These are phyloP conservation scores for Pseudogymnoascus sp. DNA, from an alignment of 2,329 filamentous ascomycete genomes.

Conservation along the genomic window DNA sequence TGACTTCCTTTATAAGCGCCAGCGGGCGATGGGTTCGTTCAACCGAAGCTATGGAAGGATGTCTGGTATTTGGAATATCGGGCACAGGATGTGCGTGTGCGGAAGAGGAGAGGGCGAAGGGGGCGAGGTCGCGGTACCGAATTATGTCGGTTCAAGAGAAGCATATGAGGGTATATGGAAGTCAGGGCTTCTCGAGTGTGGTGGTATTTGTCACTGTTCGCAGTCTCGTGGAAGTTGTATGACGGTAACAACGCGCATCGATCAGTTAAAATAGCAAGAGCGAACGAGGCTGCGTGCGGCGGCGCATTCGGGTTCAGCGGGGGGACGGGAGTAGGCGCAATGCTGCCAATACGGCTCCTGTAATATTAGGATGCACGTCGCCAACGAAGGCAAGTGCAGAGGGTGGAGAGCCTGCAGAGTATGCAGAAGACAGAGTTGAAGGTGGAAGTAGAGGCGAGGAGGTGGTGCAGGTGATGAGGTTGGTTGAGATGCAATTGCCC, in stretches of 20 bases:
- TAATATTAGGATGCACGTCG: not conserved
- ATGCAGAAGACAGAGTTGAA: not conserved
- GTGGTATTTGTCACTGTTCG: slow-evolving; percentile 7
- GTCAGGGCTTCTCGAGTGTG: not conserved
- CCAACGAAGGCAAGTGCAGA: slow-evolving; percentile 2
- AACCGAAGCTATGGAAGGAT: not conserved
- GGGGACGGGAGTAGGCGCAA: not conserved
- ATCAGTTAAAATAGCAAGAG: slow-evolving; percentile 5
- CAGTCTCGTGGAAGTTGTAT: slow-evolving; percentile 3
- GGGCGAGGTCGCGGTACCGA: not conserved
- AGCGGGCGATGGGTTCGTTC: not conserved
- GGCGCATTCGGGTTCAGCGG: not conserved
- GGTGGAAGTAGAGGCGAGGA: not conserved
- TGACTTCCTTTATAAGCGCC: slow-evolving; percentile 5
- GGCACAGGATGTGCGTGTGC: slow-evolving; percentile 1
- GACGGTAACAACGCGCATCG: not conserved
- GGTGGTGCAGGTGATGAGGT: not conserved
- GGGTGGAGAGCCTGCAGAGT: not conserved
- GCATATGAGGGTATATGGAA: not conserved
- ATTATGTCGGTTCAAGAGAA: slow-evolving; percentile 3
- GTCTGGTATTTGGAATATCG: not conserved
- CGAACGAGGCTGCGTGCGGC: not conserved
- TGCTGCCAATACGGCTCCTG: not conserved
- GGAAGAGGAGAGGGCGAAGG: not conserved
- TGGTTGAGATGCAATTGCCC: not conserved